phyloP scores from a whole-genome alignment of 768 basidiomycete genomes.

The Mycena floridula region DNA sequence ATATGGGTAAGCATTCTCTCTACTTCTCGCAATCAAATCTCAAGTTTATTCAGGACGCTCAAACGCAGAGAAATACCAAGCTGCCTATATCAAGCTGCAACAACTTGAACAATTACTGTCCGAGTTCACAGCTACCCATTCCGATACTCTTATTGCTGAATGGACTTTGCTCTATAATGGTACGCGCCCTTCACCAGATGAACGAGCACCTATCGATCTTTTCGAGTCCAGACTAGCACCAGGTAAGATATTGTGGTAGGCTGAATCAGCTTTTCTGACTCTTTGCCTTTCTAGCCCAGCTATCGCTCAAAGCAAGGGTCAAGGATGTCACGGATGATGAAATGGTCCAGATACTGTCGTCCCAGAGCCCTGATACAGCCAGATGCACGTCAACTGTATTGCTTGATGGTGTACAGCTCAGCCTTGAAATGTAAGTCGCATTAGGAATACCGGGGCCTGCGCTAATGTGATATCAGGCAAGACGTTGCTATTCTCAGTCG shows the following conservation, averaged over 20 bases:
- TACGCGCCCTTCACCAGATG: neutral
- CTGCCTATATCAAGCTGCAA: neutral
- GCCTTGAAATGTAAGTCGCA: neutral
- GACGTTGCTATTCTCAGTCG: neutral
- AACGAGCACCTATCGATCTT: neutral
- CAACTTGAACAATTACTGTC: neutral
- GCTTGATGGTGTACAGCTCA: neutral
- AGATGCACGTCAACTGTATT: neutral
- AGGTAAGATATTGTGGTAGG: neutral
- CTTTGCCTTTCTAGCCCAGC: neutral
- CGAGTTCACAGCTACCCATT: neutral
- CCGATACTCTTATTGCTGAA: neutral
- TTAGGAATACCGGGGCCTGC: too few species aligned
- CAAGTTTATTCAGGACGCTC: neutral
- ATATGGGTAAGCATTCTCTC: constrained; percentile 14
- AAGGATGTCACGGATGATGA: neutral
- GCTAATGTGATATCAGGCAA: neutral
- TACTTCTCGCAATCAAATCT: neutral
- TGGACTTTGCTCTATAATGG: neutral
- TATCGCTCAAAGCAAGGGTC: neutral
- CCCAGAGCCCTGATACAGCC: neutral
- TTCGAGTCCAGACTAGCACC: neutral
- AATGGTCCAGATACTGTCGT: neutral
- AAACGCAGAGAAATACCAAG: neutral
- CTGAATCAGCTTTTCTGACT: neutral